These are phyloP conservation scores for Zygosaccharomyces pseudobailii DNA, from an alignment of 1,139 yeast species.

Conservation along the genomic window DNA sequence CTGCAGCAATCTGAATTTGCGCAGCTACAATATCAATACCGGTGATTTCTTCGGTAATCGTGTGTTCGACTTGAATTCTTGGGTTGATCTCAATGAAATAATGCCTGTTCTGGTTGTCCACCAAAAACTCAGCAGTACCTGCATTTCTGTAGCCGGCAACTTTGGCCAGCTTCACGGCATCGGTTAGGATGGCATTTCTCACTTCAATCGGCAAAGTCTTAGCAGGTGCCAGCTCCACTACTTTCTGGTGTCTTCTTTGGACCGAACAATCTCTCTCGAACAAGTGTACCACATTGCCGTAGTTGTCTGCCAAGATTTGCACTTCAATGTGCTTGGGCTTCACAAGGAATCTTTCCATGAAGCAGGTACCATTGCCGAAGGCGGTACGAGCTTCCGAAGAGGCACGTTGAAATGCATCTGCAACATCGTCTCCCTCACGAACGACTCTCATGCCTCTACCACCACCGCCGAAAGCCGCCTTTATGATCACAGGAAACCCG, in stretches of 20 bases:
- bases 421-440: slow-evolving; percentile 89
- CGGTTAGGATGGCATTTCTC: slow-evolving; percentile 86
- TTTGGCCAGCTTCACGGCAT: slow-evolving; percentile 88
- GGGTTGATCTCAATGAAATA: slow-evolving; percentile 98
- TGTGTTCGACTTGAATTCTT: slow-evolving; percentile 97
- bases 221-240: slow-evolving; percentile 99
- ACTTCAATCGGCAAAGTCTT: slow-evolving; percentile 75
- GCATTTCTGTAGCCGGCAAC: slow-evolving; percentile 92
- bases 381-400: slow-evolving; percentile 91
- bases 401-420: slow-evolving; percentile 90
- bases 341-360: slow-evolving; percentile 91
- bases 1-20: slow-evolving; percentile 98
- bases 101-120: slow-evolving; percentile 90
- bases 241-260: slow-evolving; percentile 98
- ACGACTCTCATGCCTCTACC: slow-evolving; percentile 99
- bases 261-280: slow-evolving; percentile 99
- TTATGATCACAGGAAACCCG: slow-evolving; percentile 95
- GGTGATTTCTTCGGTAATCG: slow-evolving; percentile 97
- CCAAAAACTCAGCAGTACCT: slow-evolving; percentile 97
- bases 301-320: slow-evolving; percentile 87
- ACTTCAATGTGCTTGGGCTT: slow-evolving; percentile 98
- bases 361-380: slow-evolving; percentile 97
- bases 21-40: slow-evolving; percentile 98
- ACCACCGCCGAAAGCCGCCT: slow-evolving; percentile 99
- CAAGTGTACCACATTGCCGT: slow-evolving; percentile 92